phyloP scores from a whole-genome alignment of 1,284 basidiomycete species.

The Bjerkandera adusta region DNA sequence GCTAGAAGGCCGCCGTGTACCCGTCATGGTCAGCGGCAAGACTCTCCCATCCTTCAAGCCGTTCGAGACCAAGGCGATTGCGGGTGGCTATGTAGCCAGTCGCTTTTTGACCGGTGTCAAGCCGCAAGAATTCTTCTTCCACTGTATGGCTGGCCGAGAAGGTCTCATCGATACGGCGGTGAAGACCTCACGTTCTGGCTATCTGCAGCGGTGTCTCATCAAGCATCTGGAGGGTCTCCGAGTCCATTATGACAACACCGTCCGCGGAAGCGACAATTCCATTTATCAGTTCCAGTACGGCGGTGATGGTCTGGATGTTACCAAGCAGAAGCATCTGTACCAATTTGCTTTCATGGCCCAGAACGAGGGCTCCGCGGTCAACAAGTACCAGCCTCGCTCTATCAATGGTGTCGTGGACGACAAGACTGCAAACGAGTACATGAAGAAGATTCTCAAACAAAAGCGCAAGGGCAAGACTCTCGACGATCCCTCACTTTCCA shows the following conservation, averaged over 20 bases:
- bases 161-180: slow-evolving; percentile 99
- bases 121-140: slow-evolving; percentile 99
- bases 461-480: slow-evolving; percentile 51
- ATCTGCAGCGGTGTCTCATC: slow-evolving; percentile 97
- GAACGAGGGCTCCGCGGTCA: slow-evolving; percentile 82
- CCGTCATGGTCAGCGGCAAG: slow-evolving; percentile 99
- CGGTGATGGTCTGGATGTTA: slow-evolving; percentile 95
- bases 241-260: slow-evolving; percentile 98
- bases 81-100: slow-evolving; percentile 99
- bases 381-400: slow-evolving; percentile 67
- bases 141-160: slow-evolving; percentile 99
- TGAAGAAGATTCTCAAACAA: slow-evolving; percentile 90
- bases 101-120: slow-evolving; percentile 98
- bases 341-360: slow-evolving; percentile 94
- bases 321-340: slow-evolving; percentile 89
- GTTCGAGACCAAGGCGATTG: slow-evolving; percentile 96
- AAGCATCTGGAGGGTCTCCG: slow-evolving; percentile 97
- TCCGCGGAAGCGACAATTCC: slow-evolving; percentile 92
- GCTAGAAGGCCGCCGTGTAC: slow-evolving; percentile 96
- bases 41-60: slow-evolving; percentile 96
- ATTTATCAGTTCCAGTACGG: slow-evolving; percentile 98
- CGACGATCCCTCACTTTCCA: slow-evolving; percentile 73
- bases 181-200: slow-evolving; percentile 98
- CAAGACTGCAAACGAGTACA: slow-evolving; percentile 71
- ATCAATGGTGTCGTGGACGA: slow-evolving; percentile 64